Conservation (phyloP, 164 flowering plant genomes). For the Chloranthus sessilifolius region DNA sequence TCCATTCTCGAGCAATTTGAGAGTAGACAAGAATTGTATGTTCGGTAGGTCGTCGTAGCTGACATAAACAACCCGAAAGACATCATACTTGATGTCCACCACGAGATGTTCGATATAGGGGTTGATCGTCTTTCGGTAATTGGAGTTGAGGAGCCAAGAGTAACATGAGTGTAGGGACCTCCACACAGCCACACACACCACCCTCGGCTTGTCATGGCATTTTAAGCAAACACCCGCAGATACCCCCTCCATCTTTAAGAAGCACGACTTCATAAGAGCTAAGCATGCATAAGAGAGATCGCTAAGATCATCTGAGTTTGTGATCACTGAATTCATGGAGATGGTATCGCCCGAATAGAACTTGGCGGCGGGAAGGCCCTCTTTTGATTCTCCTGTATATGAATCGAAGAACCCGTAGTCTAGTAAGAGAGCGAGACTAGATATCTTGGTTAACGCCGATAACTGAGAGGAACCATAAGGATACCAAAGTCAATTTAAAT, state of each 20-base stretch:
- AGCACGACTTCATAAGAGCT: slow-evolving; percentile 35
- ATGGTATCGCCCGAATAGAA: slow-evolving; percentile 42
- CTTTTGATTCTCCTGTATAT: slow-evolving; percentile 54
- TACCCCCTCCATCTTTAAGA: slow-evolving; percentile 41
- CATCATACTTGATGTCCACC: slow-evolving; percentile 40
- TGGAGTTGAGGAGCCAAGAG: slow-evolving; percentile 40
- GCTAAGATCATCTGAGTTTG: slow-evolving; percentile 8
- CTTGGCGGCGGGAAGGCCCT: slow-evolving; percentile 32
- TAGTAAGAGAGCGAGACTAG: slow-evolving; percentile 38
- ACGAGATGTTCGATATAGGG: slow-evolving; percentile 31
- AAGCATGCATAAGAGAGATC: slow-evolving; percentile 34
- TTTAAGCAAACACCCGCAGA: slow-evolving; percentile 37
- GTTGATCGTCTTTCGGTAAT: slow-evolving; percentile 19
- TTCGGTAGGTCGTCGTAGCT: slow-evolving; percentile 22
- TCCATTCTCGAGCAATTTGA: no score
- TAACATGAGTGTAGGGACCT: slow-evolving; percentile 45
- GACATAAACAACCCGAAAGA: slow-evolving; percentile 43
- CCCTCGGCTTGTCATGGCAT: slow-evolving; percentile 23
- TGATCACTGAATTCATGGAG: slow-evolving; percentile 21
- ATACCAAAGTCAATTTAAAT: not conserved
- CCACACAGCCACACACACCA: slow-evolving; percentile 42
- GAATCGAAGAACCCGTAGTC: slow-evolving; percentile 47
- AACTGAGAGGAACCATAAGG: slow-evolving; percentile 16
- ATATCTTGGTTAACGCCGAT: slow-evolving; percentile 27
- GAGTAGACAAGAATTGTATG: slow-evolving; percentile 12